Percentiles rank a stretch among this genome's conserved stretches.
Evolutionary conservation across 768 basidiomycete genomes (phyloP).

Genomic region (Naganishia kalamii): DNA sequence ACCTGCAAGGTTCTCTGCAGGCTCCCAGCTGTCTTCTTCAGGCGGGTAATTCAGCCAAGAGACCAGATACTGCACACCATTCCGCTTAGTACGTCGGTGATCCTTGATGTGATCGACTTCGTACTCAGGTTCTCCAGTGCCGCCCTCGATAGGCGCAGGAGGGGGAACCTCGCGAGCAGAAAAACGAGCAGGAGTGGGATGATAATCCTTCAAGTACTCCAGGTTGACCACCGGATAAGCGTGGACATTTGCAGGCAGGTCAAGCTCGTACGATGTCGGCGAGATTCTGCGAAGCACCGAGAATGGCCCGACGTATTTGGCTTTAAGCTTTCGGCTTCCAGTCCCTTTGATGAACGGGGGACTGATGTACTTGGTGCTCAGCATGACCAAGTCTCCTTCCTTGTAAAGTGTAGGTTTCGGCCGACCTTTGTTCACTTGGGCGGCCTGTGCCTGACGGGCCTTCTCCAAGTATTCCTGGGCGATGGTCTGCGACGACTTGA

Average conservation of each 20-base stretch:
- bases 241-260: not conserved
- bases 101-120: not conserved
- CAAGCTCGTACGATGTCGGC: not conserved
- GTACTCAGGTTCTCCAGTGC: not conserved
- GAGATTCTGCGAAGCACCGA: not conserved
- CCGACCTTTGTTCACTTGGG: not conserved
- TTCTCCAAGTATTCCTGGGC: not conserved
- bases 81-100: not conserved
- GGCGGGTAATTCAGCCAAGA: slow-evolving; percentile 3
- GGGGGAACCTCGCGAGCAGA: not conserved
- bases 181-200: not conserved
- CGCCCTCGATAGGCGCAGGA: not conserved
- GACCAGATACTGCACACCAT: not conserved
- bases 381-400: too few relatives aligned
- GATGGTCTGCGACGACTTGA: not conserved
- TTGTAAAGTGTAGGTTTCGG: too few relatives aligned
- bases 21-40: slow-evolving; percentile 2
- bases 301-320: slow-evolving; percentile 1
- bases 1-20: not conserved
- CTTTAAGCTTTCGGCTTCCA: not conserved
- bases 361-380: slow-evolving; percentile 1
- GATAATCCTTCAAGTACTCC: slow-evolving; percentile 2
- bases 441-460: not conserved
- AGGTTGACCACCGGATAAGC: not conserved
- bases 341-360: slow-evolving; percentile 1